Percentiles rank a stretch among this genome's conserved stretches.
Evolutionary conservation across 2,329 filamentous ascomycete genomes (phyloP).

Genomic region (Lecanoromycetidae sp.): DNA sequence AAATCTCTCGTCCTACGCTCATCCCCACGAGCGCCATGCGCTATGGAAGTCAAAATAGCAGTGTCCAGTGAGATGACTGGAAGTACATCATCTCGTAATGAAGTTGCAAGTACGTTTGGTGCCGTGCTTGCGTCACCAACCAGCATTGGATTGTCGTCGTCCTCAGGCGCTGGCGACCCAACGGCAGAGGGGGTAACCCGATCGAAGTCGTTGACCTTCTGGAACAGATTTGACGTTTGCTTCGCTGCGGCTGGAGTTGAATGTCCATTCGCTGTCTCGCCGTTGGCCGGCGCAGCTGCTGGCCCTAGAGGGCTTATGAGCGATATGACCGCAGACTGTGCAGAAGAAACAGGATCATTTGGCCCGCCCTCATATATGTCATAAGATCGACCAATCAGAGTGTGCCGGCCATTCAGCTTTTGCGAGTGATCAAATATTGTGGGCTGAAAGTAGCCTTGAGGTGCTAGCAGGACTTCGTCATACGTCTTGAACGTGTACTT

Average conservation of each 20-base stretch:
- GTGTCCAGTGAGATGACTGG: conserved; percentile 75
- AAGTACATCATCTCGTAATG: conserved; percentile 62
- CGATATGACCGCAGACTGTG: conserved; percentile 58
- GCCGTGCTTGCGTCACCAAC: conserved; percentile 17
- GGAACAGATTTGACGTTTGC: conserved; percentile 53
- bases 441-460: conserved; percentile 89
- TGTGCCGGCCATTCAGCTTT: conserved; percentile 69
- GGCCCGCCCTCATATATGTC: conserved; percentile 89
- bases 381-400: conserved; percentile 73
- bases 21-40: conserved; percentile 74
- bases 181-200: conserved; percentile 78
- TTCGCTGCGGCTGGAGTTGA: conserved; percentile 34
- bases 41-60: conserved; percentile 80
- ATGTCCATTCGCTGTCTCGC: conserved; percentile 26
- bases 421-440: conserved; percentile 68
- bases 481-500: conserved; percentile 97
- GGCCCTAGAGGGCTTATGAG: conserved; percentile 33
- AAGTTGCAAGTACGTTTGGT: conserved; percentile 29
- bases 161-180: conserved; percentile 75
- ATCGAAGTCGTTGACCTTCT: conserved; percentile 55
- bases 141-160: conserved; percentile 33
- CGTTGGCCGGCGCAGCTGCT: conserved; percentile 23
- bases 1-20: conserved; percentile 90
- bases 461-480: conserved; percentile 86
- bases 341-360: conserved; percentile 77